phyloP scores from a whole-genome alignment of 106 monocot species.

The Agapanthus africanus region DNA sequence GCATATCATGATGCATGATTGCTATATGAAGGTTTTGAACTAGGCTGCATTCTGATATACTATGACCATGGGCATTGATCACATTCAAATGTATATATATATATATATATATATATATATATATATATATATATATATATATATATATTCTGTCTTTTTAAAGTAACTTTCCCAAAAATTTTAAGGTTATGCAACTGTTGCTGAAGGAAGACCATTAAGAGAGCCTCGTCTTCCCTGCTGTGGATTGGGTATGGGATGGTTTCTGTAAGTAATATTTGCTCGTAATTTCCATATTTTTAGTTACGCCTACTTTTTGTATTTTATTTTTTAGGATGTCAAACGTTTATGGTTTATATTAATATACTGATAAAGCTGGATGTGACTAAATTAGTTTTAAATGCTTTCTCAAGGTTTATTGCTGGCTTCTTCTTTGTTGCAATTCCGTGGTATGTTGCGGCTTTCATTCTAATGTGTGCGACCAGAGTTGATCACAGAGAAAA shows the following conservation, averaged over 20 bases:
- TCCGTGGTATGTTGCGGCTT: constrained; percentile 88
- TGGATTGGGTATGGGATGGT: constrained; percentile 28
- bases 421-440: constrained; percentile 85
- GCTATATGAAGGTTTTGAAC: too few species aligned
- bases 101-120: not conserved
- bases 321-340: not conserved
- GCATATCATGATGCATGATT: too few species aligned
- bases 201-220: constrained; percentile 27
- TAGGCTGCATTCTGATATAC: too few species aligned
- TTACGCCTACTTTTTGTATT: not conserved
- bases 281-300: not conserved
- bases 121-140: too few species aligned
- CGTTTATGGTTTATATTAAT: not conserved
- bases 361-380: not conserved
- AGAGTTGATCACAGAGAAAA: constrained; percentile 71
- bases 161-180: not conserved
- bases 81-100: not conserved
- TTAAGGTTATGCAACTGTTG: constrained; percentile 19
- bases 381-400: not conserved
- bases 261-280: constrained; percentile 18
- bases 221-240: constrained; percentile 22
- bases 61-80: too few species aligned
- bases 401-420: constrained; percentile 56
- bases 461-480: constrained; percentile 51
- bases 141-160: constrained; percentile 2